Evolutionary conservation across 208 protist species (phyloP).

Genomic region (Novymonas esmeraldas): DNA sequence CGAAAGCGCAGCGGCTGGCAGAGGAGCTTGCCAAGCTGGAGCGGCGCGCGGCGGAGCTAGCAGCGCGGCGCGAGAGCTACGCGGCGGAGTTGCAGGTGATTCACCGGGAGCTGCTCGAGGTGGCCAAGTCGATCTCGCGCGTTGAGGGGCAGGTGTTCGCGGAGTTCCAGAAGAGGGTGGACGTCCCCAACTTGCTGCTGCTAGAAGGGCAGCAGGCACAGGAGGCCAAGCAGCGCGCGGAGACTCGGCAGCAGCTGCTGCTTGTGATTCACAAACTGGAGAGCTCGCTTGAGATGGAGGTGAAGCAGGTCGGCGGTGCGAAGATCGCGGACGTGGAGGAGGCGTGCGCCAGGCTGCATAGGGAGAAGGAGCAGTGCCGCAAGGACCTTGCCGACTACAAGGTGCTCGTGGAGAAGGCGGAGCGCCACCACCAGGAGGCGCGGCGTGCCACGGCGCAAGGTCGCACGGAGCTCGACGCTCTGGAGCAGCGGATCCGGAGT

Average conservation of each 20-base stretch:
- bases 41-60: slow-evolving; percentile 13
- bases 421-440: slow-evolving; percentile 48
- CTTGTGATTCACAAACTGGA: slow-evolving; percentile 79
- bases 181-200: slow-evolving; percentile 88
- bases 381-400: slow-evolving; percentile 63
- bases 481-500: slow-evolving; percentile 72
- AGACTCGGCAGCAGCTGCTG: slow-evolving; percentile 73
- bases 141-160: slow-evolving; percentile 90
- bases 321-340: slow-evolving; percentile 47
- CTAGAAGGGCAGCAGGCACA: slow-evolving; percentile 81
- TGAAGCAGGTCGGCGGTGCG: slow-evolving; percentile 50
- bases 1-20: slow-evolving; percentile 40
- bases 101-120: slow-evolving; percentile 54
- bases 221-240: slow-evolving; percentile 51
- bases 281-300: slow-evolving; percentile 73
- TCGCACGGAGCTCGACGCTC: slow-evolving; percentile 49
- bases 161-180: slow-evolving; percentile 87
- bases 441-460: slow-evolving; percentile 37
- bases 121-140: slow-evolving; percentile 56
- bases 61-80: slow-evolving; percentile 19
- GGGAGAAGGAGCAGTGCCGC: slow-evolving; percentile 63
- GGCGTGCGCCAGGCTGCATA: slow-evolving; percentile 36
- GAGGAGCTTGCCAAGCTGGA: slow-evolving; percentile 36
- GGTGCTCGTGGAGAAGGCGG: slow-evolving; percentile 48
- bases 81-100: slow-evolving; percentile 39